These are phyloP conservation scores for Aspergillus oerlinghausenensis DNA, from an alignment of 2,329 filamentous ascomycete genomes.

Conservation along the genomic window DNA sequence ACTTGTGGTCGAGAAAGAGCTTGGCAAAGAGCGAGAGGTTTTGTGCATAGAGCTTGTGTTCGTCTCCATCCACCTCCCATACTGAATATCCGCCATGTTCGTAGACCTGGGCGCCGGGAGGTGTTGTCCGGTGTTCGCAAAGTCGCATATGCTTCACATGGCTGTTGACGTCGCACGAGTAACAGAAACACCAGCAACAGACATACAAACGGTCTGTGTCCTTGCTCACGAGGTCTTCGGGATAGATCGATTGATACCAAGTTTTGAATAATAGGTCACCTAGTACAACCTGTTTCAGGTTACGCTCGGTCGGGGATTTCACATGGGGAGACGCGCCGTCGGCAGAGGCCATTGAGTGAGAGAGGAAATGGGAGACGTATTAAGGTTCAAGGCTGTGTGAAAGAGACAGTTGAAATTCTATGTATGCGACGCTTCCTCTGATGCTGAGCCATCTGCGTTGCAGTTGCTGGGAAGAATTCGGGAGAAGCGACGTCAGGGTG, in stretches of 20 bases:
- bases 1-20: slow-evolving; percentile 96
- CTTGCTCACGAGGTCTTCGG: slow-evolving; percentile 58
- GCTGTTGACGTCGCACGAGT: slow-evolving; percentile 51
- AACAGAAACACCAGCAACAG: slow-evolving; percentile 92
- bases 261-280: slow-evolving; percentile 79
- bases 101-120: slow-evolving; percentile 72
- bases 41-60: slow-evolving; percentile 85
- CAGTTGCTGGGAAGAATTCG: neutral
- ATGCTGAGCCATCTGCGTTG: neutral
- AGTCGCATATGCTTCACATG: slow-evolving; percentile 39
- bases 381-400: neutral
- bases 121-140: slow-evolving; percentile 52
- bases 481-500: neutral
- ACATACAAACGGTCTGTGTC: slow-evolving; percentile 67
- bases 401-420: neutral
- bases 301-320: slow-evolving; percentile 55
- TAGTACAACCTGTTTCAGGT: slow-evolving; percentile 81
- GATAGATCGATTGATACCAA: slow-evolving; percentile 90
- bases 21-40: slow-evolving; percentile 95
- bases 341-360: slow-evolving; percentile 27
- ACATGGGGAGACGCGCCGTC: slow-evolving; percentile 20
- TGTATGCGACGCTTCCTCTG: neutral
- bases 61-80: slow-evolving; percentile 88
- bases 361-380: neutral
- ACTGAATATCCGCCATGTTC: slow-evolving; percentile 75